These are phyloP conservation scores for Scheffersomyces lignicola DNA, from an alignment of 1,139 yeast species.

Conservation along the genomic window DNA sequence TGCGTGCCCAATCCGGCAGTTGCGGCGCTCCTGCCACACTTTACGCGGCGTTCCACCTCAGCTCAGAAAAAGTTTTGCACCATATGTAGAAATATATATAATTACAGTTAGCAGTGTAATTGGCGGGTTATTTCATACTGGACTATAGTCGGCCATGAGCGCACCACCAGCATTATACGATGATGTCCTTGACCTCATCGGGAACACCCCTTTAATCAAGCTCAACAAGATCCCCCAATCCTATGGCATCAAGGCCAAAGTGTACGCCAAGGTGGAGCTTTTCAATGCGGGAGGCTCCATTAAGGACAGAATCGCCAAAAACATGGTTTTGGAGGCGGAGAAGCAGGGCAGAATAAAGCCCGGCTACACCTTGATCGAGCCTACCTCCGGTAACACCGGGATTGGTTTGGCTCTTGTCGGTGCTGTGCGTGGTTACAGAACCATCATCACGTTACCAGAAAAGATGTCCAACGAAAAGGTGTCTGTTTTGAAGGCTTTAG, in stretches of 20 bases:
- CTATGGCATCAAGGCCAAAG: slow-evolving; percentile 65
- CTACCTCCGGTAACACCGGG: slow-evolving; percentile 89
- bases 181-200: slow-evolving; percentile 63
- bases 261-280: slow-evolving; percentile 61
- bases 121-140: no score
- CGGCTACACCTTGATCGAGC: slow-evolving; percentile 84
- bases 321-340: slow-evolving; percentile 84
- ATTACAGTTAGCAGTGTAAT: no score
- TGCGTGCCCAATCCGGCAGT: no score
- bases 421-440: slow-evolving; percentile 84
- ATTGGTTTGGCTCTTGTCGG: slow-evolving; percentile 87
- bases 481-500: slow-evolving; percentile 82
- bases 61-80: no score
- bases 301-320: slow-evolving; percentile 63
- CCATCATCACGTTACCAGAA: slow-evolving; percentile 87
- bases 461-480: slow-evolving; percentile 93
- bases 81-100: no score
- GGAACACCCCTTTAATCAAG: slow-evolving; percentile 79
- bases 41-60: no score
- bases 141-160: slow-evolving; percentile 7
- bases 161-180: slow-evolving; percentile 36
- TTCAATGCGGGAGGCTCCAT: slow-evolving; percentile 74
- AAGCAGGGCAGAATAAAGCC: slow-evolving; percentile 77
- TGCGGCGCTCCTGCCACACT: no score
- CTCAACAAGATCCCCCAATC: slow-evolving; percentile 78